Percentiles rank a stretch among this genome's conserved stretches.
Conservation (phyloP, 2,329 filamentous ascomycete genomes). For the Fusarium phyllophilum region DNA sequence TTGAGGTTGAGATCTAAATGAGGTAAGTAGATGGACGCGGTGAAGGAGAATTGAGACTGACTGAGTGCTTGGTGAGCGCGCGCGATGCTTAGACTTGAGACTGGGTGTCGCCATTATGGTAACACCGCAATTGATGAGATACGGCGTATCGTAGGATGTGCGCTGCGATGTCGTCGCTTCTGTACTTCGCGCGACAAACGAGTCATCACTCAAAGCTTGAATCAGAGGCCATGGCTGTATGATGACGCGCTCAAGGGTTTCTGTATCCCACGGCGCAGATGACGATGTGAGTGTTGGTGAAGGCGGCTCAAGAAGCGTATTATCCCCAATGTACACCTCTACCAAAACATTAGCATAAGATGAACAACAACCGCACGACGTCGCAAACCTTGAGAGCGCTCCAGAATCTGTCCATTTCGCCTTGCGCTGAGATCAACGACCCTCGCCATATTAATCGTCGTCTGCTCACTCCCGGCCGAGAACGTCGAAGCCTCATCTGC, state of each 20-base stretch:
- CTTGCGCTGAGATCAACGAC: not conserved
- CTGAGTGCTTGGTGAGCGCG: constrained; percentile 4
- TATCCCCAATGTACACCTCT: not conserved
- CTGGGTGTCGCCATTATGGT: constrained; percentile 19
- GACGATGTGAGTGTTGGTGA: not conserved
- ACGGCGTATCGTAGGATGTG: not conserved
- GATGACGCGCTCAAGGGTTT: not conserved
- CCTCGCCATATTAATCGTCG: not conserved
- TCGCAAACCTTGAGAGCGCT: not conserved
- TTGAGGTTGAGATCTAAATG: constrained; percentile 4
- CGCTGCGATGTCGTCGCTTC: constrained; percentile 18
- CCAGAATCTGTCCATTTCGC: not conserved
- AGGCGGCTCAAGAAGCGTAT: not conserved
- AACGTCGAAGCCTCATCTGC: constrained; percentile 12
- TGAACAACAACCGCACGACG: rapidly evolving
- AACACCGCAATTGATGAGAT: constrained; percentile 28
- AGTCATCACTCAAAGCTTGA: constrained; percentile 28
- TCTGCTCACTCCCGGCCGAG: not conserved
- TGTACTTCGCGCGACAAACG: constrained; percentile 30
- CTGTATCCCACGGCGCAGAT: not conserved
- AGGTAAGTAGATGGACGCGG: not conserved
- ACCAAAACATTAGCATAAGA: not conserved
- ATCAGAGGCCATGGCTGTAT: constrained; percentile 21
- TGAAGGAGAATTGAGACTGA: not conserved
- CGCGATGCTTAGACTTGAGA: constrained; percentile 2